Evolutionary conservation across 2,329 filamentous ascomycete species (phyloP), one percentile per base, ranked within the genome.

Genomic region (Pezizomycotina sp.): DNA sequence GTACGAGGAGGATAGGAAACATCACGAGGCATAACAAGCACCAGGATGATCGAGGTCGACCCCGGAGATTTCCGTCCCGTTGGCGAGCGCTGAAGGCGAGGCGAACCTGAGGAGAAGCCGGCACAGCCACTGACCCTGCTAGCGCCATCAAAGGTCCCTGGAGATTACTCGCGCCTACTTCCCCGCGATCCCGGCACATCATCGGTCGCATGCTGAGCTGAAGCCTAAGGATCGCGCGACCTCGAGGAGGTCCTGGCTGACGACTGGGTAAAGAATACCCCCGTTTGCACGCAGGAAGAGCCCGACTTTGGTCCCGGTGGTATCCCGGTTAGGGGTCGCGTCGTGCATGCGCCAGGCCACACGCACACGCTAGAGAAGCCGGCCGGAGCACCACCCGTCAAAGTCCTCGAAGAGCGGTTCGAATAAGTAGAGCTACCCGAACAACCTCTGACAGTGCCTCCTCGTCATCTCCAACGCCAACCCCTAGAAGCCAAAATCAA

Each of bases 371-470:
- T 95, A 23, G 83, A 92, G 56, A 80, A 81, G 10, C 71, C 74
- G 9, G 58, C 63, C 56, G 89, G 89, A 54, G 86, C 89, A 49
- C 84, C 77, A 56, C 76, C 84, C 50, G 74, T 95, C 61, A 92
- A 95, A 72, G 79, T 93, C 52, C 83, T 84, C 53, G 84, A 95
- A 55, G 81, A 93, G 52, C 84, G 93, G 65, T 92, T 29, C 28
- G 22, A 40, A 32, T 18, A 42, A 35, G 3, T 36, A 36, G 23
- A 46, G 47, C 22, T 35, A 46, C 28, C 35, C 47, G 26, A 42
- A 45, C 37, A 47, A 43, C 45, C 30, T 13, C 13, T 29, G 31
- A 5, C 27, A 34, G 36, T 19, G 21, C 23, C 15, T n/a, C 25
- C n/a, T 13, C 14, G 14, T 27, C 30, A 13, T 19, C 27, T 25